Evolutionary conservation across 2,329 filamentous ascomycete genomes (phyloP).

Genomic region (Fusarium mangiferae): DNA sequence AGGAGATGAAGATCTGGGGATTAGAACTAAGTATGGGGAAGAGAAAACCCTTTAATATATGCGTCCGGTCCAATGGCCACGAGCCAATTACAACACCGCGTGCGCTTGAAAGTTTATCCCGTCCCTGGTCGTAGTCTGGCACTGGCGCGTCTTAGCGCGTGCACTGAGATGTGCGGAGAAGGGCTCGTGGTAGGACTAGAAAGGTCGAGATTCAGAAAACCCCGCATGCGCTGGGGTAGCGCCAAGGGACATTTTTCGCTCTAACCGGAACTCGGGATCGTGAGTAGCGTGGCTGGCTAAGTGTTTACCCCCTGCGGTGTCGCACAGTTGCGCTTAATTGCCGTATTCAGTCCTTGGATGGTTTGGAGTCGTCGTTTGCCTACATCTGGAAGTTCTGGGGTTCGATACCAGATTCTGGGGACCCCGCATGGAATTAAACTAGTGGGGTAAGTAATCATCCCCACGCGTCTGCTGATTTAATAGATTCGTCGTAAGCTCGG

Average conservation of each 20-base stretch:
- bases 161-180: neutral
- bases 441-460: neutral
- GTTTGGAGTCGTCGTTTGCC: neutral
- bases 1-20: neutral
- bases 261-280: neutral
- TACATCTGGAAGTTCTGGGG: neutral
- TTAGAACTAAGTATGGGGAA: neutral
- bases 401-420: neutral
- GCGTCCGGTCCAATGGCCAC: neutral
- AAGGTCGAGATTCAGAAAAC: neutral
- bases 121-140: neutral
- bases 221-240: constrained; percentile 5
- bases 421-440: neutral
- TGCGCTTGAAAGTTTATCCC: constrained; percentile 14
- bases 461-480: neutral
- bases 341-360: neutral
- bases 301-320: neutral
- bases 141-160: neutral
- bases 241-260: neutral
- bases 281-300: neutral
- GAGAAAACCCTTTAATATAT: neutral
- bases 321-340: neutral
- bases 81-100: neutral
- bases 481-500: neutral
- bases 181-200: neutral